Conservation (phyloP, 768 basidiomycete genomes). For the Russula vinacea region DNA sequence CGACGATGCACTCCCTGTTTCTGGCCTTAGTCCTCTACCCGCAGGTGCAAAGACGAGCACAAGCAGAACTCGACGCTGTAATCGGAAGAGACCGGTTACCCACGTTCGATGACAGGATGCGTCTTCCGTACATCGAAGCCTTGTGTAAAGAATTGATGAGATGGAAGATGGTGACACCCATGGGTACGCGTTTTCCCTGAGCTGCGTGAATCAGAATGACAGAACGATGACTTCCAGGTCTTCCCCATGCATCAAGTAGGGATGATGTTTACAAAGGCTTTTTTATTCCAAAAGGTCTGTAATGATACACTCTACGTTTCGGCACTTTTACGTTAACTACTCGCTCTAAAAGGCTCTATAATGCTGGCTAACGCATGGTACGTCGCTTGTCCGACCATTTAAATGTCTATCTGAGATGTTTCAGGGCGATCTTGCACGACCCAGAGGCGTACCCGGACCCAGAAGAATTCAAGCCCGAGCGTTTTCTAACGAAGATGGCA, state of each 20-base stretch:
- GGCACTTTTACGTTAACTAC: background rate
- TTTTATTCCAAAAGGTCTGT: conserved; percentile 21
- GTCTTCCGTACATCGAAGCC: background rate
- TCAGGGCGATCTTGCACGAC: conserved; percentile 23
- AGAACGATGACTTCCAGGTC: background rate
- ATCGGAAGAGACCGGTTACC: conserved; percentile 34
- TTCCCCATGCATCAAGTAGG: conserved; percentile 2
- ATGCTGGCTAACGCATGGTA: conserved; percentile 17
- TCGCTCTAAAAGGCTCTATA: background rate
- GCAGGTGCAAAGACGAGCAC: conserved; percentile 19
- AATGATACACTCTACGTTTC: too few species aligned
- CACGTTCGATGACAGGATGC: conserved; percentile 30
- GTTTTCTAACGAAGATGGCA: conserved; percentile 23
- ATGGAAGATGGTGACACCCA: background rate
- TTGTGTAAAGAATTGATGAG: background rate
- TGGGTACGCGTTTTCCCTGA: conserved; percentile 2
- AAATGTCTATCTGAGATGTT: background rate
- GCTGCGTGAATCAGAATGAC: background rate
- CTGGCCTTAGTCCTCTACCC: conserved; percentile 13
- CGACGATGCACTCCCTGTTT: conserved; percentile 9
- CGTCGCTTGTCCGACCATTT: background rate
- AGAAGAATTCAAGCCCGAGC: conserved; percentile 26
- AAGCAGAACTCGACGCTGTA: conserved; percentile 34
- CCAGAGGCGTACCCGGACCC: conserved; percentile 25
- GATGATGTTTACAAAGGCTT: conserved; percentile 19